A percentile compares a stretch with the other conserved stretches of the same genome.
phyloP scores from a whole-genome alignment of 2,329 filamentous ascomycete species.

The Neofusicoccum laricinum region DNA sequence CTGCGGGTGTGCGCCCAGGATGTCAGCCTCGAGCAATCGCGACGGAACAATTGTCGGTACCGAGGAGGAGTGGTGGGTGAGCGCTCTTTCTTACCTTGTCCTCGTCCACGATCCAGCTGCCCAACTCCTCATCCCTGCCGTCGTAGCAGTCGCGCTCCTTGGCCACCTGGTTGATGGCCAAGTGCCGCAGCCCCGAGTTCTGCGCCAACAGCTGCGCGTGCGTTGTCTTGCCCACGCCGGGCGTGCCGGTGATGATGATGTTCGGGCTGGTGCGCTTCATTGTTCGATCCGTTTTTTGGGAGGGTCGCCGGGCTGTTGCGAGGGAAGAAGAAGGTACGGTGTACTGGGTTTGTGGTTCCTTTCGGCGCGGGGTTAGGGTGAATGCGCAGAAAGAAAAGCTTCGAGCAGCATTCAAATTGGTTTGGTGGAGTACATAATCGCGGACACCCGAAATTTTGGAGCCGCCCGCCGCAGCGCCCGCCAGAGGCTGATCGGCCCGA shows the following conservation, averaged over 20 bases:
- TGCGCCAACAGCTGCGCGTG: constrained; percentile 80
- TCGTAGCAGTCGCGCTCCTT: constrained; percentile 87
- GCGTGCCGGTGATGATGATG: constrained; percentile 92
- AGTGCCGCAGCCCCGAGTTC: constrained; percentile 70
- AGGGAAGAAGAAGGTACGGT: neutral
- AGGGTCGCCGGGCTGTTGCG: too few relatives aligned
- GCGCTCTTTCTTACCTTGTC: constrained; percentile 65
- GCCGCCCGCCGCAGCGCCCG: neutral
- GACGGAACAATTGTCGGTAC: too few relatives aligned
- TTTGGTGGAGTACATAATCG: neutral
- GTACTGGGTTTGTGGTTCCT: neutral
- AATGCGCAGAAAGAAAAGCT: neutral
- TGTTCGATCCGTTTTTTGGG: neutral
- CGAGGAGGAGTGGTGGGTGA: neutral
- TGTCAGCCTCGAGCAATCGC: too few relatives aligned
- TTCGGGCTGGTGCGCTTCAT: constrained; percentile 60
- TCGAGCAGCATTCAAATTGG: neutral
- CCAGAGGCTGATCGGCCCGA: neutral
- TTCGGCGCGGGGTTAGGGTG: too few relatives aligned
- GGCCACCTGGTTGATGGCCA: constrained; percentile 87
- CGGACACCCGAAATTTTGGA: neutral
- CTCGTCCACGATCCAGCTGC: constrained; percentile 93
- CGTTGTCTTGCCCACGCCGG: constrained; percentile 92
- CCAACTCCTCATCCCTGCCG: constrained; percentile 78
- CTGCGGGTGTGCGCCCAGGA: too few relatives aligned